phyloP scores from a whole-genome alignment of 192 early-diverging fungal species.

The Coemansia interrupta region DNA sequence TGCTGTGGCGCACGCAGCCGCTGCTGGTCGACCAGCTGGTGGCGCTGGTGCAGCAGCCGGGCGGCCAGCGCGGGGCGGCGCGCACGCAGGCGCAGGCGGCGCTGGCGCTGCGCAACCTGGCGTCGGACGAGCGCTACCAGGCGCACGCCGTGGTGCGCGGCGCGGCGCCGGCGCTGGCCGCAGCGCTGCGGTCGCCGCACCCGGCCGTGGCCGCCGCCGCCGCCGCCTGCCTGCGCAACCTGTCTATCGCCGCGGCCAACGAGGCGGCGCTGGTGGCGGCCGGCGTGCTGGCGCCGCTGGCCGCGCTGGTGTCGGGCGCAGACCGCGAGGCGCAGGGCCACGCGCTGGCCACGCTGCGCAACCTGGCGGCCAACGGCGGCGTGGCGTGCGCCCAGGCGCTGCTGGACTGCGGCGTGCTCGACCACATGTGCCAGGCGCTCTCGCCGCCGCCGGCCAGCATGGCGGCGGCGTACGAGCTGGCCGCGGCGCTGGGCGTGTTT shows the following conservation, averaged over 20 bases:
- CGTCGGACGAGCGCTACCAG: conserved; percentile 71
- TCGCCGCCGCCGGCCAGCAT: background rate
- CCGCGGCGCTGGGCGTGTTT: conserved; percentile 34
- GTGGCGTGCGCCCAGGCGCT: conserved; percentile 16
- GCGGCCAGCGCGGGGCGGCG: conserved; percentile 61
- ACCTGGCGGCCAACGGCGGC: conserved; percentile 31
- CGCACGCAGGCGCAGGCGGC: conserved; percentile 80
- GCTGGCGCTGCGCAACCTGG: conserved; percentile 78
- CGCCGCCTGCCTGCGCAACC: conserved; percentile 83
- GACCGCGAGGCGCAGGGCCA: conserved; percentile 37
- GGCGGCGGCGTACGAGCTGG: conserved; percentile 21
- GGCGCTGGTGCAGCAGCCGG: conserved; percentile 60
- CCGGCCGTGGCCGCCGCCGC: conserved; percentile 68
- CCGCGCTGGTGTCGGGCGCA: conserved; percentile 15
- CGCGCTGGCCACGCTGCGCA: conserved; percentile 35
- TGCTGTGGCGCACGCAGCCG: conserved; percentile 60
- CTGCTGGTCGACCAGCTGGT: conserved; percentile 62
- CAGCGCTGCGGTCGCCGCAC: conserved; percentile 61
- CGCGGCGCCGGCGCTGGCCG: conserved; percentile 64
- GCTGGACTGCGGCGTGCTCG: conserved; percentile 30
- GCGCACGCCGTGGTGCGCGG: conserved; percentile 64
- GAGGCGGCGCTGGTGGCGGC: conserved; percentile 78
- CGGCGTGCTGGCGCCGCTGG: conserved; percentile 59
- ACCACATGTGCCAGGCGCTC: conserved; percentile 14
- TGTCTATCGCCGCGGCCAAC: conserved; percentile 80